A percentile compares a stretch with the other conserved stretches of the same genome.
These are phyloP conservation scores for Davidsoniella eucalypti DNA, from an alignment of 2,329 filamentous ascomycete species.

Conservation along the genomic window DNA sequence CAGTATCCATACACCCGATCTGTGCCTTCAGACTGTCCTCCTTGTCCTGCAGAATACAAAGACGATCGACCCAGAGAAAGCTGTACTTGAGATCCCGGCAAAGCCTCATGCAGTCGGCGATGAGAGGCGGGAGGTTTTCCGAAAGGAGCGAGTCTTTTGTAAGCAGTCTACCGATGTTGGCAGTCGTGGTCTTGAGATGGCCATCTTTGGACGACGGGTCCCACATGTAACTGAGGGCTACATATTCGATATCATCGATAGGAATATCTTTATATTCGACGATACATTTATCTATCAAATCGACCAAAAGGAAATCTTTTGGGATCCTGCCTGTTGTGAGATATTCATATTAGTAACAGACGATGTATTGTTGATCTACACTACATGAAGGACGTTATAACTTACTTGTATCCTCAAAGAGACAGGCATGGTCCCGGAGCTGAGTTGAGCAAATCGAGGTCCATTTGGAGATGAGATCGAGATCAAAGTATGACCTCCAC, in stretches of 20 bases:
- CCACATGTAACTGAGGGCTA: conserved; percentile 31
- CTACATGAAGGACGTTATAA: neutral
- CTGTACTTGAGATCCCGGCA: conserved; percentile 25
- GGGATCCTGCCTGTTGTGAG: neutral
- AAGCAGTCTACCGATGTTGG: neutral
- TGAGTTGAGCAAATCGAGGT: neutral
- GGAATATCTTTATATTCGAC: neutral
- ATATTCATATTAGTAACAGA: too few relatives aligned
- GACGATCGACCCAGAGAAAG: conserved; percentile 29
- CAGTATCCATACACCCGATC: conserved; percentile 26
- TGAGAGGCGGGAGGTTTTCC: conserved; percentile 9
- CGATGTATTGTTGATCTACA: neutral
- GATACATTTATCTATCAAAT: conserved; percentile 1
- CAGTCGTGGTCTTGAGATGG: neutral
- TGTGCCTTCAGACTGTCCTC: conserved; percentile 22
- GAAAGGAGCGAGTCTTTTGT: neutral
- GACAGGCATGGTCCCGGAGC: neutral
- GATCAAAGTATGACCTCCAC: neutral
- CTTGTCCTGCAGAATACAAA: conserved; percentile 30
- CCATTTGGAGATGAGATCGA: neutral
- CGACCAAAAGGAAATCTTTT: neutral
- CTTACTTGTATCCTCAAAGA: neutral
- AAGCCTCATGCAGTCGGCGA: conserved; percentile 27
- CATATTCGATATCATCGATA: conserved; percentile 16
- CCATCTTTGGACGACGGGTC: conserved; percentile 13